phyloP scores from a whole-genome alignment of 306 rosid genomes.

The Corylus heterophylla region DNA sequence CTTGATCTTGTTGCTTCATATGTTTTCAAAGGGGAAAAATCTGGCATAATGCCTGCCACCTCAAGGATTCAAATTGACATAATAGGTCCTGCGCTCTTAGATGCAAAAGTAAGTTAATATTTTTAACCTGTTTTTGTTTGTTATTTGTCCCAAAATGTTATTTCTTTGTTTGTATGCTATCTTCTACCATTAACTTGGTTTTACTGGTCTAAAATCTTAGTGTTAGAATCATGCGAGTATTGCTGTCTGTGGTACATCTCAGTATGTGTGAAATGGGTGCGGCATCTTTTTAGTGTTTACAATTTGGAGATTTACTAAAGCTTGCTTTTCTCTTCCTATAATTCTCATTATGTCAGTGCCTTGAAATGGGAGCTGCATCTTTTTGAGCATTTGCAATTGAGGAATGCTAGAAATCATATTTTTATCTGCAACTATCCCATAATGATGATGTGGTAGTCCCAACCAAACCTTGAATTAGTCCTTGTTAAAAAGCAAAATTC shows the following conservation, averaged over 20 bases:
- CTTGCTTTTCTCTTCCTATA: not conserved
- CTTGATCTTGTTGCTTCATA: conserved; percentile 71
- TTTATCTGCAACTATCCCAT: too few species aligned
- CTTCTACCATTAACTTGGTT: conserved; percentile 18
- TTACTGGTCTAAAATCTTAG: not conserved
- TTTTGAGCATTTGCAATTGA: too few species aligned
- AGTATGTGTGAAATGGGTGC: not conserved
- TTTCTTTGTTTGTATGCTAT: conserved; percentile 3
- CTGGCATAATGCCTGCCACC: conserved; percentile 55
- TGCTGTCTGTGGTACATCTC: not conserved
- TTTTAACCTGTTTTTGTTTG: conserved; percentile 12
- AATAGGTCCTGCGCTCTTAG: conserved; percentile 60
- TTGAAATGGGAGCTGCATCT: too few species aligned
- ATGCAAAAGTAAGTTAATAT: conserved; percentile 63
- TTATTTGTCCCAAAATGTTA: conserved; percentile 8
- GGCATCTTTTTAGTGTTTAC: conserved; percentile 7
- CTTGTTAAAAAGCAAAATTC: too few species aligned
- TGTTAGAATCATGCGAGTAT: not conserved
- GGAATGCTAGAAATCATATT: too few species aligned
- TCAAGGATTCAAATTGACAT: conserved; percentile 79
- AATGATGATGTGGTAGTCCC: too few species aligned
- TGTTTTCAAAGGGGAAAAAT: conserved; percentile 70
- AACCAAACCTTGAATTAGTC: too few species aligned
- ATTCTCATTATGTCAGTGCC: not conserved
- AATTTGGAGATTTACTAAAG: not conserved